phyloP scores from a whole-genome alignment of 2,329 filamentous ascomycete species.

The Blastomyces emzantsi region DNA sequence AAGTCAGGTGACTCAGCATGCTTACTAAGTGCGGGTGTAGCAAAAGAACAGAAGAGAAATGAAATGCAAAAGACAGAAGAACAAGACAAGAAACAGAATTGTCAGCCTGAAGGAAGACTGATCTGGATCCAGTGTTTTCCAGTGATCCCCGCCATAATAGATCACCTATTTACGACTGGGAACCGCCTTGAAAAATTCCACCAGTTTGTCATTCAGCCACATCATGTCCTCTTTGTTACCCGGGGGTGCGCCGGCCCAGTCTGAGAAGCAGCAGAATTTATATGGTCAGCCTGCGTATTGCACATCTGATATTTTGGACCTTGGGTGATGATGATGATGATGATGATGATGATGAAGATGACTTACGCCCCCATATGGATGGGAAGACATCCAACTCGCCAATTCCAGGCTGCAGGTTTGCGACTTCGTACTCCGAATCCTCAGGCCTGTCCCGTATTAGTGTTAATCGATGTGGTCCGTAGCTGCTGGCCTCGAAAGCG shows the following conservation, averaged over 20 bases:
- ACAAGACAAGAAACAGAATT: neutral
- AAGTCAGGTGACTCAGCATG: neutral
- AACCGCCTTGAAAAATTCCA: slow-evolving; percentile 40
- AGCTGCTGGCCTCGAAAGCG: neutral
- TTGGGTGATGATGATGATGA: neutral
- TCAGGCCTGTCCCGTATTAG: slow-evolving; percentile 48
- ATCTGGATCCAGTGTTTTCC: neutral
- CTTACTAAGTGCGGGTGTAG: neutral
- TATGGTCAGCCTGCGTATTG: slow-evolving; percentile 13
- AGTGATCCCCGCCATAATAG: neutral
- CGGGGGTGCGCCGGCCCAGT: slow-evolving; percentile 60
- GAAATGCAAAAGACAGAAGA: neutral
- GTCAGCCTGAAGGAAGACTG: neutral
- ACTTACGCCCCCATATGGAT: slow-evolving; percentile 57
- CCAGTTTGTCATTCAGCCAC: slow-evolving; percentile 59
- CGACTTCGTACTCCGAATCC: slow-evolving; percentile 66
- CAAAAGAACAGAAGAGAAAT: too few relatives aligned
- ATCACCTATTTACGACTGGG: neutral
- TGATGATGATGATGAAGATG: neutral
- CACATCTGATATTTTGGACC: neutral
- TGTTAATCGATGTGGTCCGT: neutral
- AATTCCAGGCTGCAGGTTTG: slow-evolving; percentile 50
- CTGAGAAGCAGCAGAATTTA: slow-evolving; percentile 16
- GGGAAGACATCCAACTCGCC: slow-evolving; percentile 48
- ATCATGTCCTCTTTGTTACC: slow-evolving; percentile 60